Evolutionary conservation across 1,139 yeast species (phyloP).

Genomic region (Pichia sp.): DNA sequence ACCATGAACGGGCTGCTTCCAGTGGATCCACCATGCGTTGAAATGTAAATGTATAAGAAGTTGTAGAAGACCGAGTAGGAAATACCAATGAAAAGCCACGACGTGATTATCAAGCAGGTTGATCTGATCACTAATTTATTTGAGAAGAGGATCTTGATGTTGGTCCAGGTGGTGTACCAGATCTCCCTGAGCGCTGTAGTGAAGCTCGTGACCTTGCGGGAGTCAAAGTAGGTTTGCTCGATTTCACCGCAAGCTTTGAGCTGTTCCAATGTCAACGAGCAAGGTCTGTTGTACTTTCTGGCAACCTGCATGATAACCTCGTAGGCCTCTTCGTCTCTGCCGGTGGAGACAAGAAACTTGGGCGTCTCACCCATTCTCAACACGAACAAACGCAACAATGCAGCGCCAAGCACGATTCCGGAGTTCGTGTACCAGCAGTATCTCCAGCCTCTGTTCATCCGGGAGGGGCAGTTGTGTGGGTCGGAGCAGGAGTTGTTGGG

Average conservation of each 20-base stretch:
- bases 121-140: conserved; percentile 39
- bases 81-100: conserved; percentile 51
- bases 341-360: conserved; percentile 48
- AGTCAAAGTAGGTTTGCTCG: conserved; percentile 17
- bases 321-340: conserved; percentile 50
- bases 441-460: conserved; percentile 56
- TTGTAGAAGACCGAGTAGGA: conserved; percentile 50
- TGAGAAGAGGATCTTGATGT: conserved; percentile 38
- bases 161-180: conserved; percentile 26
- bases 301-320: conserved; percentile 38
- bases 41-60: conserved; percentile 47
- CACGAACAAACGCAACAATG: conserved; percentile 44
- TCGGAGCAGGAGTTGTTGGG: conserved; percentile 46
- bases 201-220: conserved; percentile 16
- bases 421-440: conserved; percentile 53
- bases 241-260: conserved; percentile 43
- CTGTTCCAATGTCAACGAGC: conserved; percentile 44
- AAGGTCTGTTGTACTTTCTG: conserved; percentile 39
- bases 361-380: conserved; percentile 54
- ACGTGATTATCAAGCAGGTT: conserved; percentile 38
- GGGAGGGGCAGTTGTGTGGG: conserved; percentile 41
- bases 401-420: conserved; percentile 47
- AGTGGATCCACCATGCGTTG: conserved; percentile 43
- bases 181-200: conserved; percentile 22
- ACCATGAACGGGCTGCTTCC: conserved; percentile 37